A percentile compares a stretch with the other conserved stretches of the same genome.
These are phyloP conservation scores for Apophysomyces variabilis DNA, from an alignment of 371 early-diverging fungal genomes.

Conservation along the genomic window DNA sequence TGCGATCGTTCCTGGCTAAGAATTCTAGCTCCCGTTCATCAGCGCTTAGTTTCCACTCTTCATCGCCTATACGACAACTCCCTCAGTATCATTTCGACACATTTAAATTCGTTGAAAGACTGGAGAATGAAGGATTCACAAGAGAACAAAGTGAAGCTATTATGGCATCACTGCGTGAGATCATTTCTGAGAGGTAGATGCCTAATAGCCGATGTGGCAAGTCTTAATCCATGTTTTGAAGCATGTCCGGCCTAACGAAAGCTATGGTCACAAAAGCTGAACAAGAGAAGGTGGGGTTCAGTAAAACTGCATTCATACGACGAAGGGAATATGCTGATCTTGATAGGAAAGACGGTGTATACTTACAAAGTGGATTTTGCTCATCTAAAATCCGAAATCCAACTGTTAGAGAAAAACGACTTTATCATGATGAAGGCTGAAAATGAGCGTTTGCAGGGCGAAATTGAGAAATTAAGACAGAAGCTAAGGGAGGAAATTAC, in stretches of 20 bases:
- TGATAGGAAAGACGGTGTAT: constrained; percentile 73
- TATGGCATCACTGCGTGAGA: constrained; percentile 73
- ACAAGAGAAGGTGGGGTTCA: constrained; percentile 73
- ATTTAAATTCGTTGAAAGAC: constrained; percentile 73
- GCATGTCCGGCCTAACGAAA: constrained; percentile 62
- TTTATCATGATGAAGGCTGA: constrained; percentile 85
- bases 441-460: constrained; percentile 76
- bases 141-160: constrained; percentile 82
- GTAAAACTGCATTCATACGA: not conserved
- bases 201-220: not conserved
- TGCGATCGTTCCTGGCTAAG: not conserved
- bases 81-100: constrained; percentile 72
- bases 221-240: constrained; percentile 19
- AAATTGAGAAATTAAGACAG: constrained; percentile 82
- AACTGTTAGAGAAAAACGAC: constrained; percentile 90
- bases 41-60: not conserved
- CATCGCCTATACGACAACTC: constrained; percentile 4
- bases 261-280: constrained; percentile 81
- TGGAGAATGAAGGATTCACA: constrained; percentile 78
- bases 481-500: constrained; percentile 84
- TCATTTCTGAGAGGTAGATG: constrained; percentile 74
- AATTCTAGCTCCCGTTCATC: not conserved
- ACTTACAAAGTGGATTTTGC: constrained; percentile 91
- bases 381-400: constrained; percentile 86
- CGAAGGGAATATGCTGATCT: constrained; percentile 1